A percentile compares a stretch with the other conserved stretches of the same genome.
Conservation (phyloP, 371 early-diverging fungal species). For the Vairimorpha apis region DNA sequence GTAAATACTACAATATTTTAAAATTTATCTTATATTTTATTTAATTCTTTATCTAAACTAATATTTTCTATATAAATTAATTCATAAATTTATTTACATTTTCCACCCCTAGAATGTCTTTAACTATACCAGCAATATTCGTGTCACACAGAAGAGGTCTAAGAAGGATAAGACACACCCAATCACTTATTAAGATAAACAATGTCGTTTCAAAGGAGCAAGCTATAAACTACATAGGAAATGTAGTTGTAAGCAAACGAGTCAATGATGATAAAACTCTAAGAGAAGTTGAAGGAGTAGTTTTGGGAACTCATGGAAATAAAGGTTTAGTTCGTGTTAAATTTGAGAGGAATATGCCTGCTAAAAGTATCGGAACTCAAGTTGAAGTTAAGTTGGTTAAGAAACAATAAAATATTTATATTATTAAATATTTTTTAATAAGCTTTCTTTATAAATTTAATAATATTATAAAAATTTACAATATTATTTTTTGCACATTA, state of each 20-base stretch:
- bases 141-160: slow-evolving; percentile 59
- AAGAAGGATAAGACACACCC: slow-evolving; percentile 53
- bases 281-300: slow-evolving; percentile 50
- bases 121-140: slow-evolving; percentile 58
- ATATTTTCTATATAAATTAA: background rate
- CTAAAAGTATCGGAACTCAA: slow-evolving; percentile 51
- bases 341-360: slow-evolving; percentile 60
- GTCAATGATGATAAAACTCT: slow-evolving; percentile 41
- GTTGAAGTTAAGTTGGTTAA: slow-evolving; percentile 58
- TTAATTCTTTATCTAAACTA: slow-evolving; percentile 1
- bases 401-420: no score
- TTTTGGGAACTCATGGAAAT: slow-evolving; percentile 59
- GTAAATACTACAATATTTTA: background rate
- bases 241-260: slow-evolving; percentile 56
- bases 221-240: slow-evolving; percentile 59
- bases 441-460: no score
- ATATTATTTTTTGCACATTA: no score
- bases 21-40: no score
- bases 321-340: slow-evolving; percentile 59
- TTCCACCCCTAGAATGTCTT: slow-evolving; percentile 19
- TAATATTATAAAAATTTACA: no score
- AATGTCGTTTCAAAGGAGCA: slow-evolving; percentile 50
- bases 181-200: slow-evolving; percentile 57
- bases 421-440: no score
- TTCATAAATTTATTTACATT: slow-evolving; percentile 30